phyloP scores from a whole-genome alignment of 805 yeast species.

The Priceomyces medius region DNA sequence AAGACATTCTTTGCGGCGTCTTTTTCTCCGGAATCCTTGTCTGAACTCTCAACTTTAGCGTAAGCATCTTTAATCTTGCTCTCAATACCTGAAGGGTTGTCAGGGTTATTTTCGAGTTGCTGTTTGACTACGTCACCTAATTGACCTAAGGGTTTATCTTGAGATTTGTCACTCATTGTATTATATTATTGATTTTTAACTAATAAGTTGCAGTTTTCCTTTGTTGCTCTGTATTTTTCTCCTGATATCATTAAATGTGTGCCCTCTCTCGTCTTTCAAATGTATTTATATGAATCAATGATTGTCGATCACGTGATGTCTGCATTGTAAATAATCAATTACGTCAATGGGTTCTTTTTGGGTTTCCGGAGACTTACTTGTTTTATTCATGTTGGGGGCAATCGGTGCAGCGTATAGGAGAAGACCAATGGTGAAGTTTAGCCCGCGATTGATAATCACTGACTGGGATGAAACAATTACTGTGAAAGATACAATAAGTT shows the following conservation, averaged over 20 bases:
- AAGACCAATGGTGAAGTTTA: background rate
- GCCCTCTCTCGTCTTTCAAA: no score
- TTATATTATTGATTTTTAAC: background rate
- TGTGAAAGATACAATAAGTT: constrained; percentile 49
- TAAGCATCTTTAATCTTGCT: constrained; percentile 3
- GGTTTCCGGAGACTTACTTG: no score
- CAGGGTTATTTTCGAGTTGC: constrained; percentile 4
- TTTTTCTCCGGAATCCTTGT: background rate
- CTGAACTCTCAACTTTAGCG: constrained; percentile 4
- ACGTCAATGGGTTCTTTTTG: no score
- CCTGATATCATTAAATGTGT: no score
- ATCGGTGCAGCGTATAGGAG: background rate
- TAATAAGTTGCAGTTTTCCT: no score
- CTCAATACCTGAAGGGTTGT: constrained; percentile 2
- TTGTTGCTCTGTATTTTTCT: no score
- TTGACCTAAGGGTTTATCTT: constrained; percentile 13
- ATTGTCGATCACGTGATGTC: no score
- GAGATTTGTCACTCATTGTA: background rate
- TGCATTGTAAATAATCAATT: no score
- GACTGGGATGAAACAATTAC: constrained; percentile 75
- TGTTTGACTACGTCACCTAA: constrained; percentile 12
- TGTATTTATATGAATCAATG: no score
- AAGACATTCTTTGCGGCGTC: constrained; percentile 9
- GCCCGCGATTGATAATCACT: constrained; percentile 30
- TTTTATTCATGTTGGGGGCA: background rate